Conservation (phyloP, 2,329 filamentous ascomycete species). For the Emericellopsis atlantica region DNA sequence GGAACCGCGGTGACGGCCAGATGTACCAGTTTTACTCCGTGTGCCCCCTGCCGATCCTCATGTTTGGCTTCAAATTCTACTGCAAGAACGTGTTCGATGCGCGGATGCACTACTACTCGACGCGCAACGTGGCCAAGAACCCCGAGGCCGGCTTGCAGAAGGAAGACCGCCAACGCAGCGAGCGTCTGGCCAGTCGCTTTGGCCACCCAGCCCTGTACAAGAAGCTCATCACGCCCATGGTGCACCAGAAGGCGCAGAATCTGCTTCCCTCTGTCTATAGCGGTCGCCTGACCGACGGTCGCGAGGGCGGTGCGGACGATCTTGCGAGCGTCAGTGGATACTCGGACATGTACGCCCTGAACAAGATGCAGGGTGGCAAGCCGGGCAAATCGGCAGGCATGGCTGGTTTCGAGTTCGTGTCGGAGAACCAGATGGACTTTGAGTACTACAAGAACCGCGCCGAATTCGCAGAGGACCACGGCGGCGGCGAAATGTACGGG, state of each 20-base stretch:
- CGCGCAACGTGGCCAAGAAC: conserved; percentile 38
- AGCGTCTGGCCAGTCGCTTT: conserved; percentile 65
- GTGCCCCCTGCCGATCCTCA: conserved; percentile 63
- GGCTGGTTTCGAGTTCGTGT: conserved; percentile 78
- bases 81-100: conserved; percentile 66
- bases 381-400: conserved; percentile 29
- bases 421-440: conserved; percentile 77
- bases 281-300: conserved; percentile 60
- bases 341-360: conserved; percentile 70
- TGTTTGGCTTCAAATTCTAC: conserved; percentile 78
- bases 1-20: conserved; percentile 53
- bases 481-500: conserved; percentile 61
- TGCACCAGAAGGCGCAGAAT: conserved; percentile 80
- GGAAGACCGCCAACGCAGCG: conserved; percentile 43
- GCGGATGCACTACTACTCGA: conserved; percentile 70
- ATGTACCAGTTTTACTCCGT: conserved; percentile 49
- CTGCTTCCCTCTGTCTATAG: conserved; percentile 76
- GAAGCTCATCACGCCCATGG: conserved; percentile 87
- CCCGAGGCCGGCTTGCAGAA: conserved; percentile 34
- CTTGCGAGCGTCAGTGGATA: conserved; percentile 54
- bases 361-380: conserved; percentile 54
- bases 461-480: conserved; percentile 78
- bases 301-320: conserved; percentile 44
- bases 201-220: conserved; percentile 86
- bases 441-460: conserved; percentile 82